phyloP scores from a whole-genome alignment of 345 rosid genomes.

The Balakata baccata region DNA sequence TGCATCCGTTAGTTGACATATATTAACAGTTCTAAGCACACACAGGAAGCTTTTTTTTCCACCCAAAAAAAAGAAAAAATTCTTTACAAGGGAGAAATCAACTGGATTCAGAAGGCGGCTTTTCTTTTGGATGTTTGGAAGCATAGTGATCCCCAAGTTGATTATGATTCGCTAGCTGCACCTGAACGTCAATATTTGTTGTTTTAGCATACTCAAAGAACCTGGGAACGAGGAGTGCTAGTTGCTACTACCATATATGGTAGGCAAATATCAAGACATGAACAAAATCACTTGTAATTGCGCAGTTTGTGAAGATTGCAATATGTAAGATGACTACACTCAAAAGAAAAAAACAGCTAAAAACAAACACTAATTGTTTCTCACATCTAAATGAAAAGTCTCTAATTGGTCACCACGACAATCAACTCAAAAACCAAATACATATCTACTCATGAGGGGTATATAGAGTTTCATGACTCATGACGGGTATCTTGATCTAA shows the following conservation, averaged over 20 bases:
- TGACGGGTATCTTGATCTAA: no score
- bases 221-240: not conserved
- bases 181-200: constrained; percentile 34
- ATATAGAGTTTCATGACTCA: no score
- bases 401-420: not conserved
- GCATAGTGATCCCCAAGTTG: constrained; percentile 64
- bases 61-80: not conserved
- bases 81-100: constrained; percentile 27
- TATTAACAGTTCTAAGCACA: not conserved
- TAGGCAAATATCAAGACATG: not conserved
- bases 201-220: not conserved
- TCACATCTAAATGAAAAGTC: not conserved
- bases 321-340: not conserved
- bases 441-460: no score
- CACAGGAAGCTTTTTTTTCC: not conserved
- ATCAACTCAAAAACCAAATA: not conserved
- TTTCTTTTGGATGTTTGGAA: constrained; percentile 69
- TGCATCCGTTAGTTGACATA: not conserved
- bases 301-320: not conserved
- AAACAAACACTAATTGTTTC: not conserved
- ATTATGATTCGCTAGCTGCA: constrained; percentile 58
- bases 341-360: not conserved
- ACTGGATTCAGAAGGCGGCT: constrained; percentile 48
- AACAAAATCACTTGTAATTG: not conserved
- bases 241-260: not conserved